Conservation (phyloP, 805 yeast species). For the Ogataea salicorniae region DNA sequence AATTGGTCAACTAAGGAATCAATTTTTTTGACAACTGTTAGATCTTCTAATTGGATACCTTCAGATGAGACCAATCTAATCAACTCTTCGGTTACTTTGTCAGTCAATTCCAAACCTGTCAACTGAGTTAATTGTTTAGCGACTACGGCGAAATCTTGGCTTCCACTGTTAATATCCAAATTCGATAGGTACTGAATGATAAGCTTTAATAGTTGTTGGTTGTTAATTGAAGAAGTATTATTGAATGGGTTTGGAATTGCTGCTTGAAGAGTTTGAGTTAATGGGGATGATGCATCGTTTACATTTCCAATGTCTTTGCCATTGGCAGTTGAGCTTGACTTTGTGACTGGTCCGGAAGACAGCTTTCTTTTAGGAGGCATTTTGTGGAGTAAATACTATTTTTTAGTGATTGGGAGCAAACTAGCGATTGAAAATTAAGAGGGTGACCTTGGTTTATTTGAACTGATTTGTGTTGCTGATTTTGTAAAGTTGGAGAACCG, state of each 20-base stretch:
- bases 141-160: constrained; percentile 10
- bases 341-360: constrained; percentile 1
- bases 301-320: too few relatives aligned
- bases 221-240: constrained; percentile 7
- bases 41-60: constrained; percentile 3
- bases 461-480: too few relatives aligned
- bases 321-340: neutral
- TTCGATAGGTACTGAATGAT: constrained; percentile 18
- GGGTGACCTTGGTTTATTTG: too few relatives aligned
- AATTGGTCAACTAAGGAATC: constrained; percentile 4
- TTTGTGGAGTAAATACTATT: too few relatives aligned
- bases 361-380: constrained; percentile 7
- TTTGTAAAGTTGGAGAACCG: too few relatives aligned
- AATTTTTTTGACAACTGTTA: neutral
- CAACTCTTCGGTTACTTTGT: constrained; percentile 7
- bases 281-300: neutral
- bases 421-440: too few relatives aligned
- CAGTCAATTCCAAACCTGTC: constrained; percentile 15
- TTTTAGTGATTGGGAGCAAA: too few relatives aligned
- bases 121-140: constrained; percentile 10
- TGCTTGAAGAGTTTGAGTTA: neutral
- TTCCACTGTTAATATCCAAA: neutral
- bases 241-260: constrained; percentile 18
- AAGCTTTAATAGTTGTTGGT: constrained; percentile 17
- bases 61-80: constrained; percentile 5